Evolutionary conservation across 352 stramenopile species (phyloP), one percentile per base, ranked within the genome.

Genomic region (Pythium volutum): DNA sequence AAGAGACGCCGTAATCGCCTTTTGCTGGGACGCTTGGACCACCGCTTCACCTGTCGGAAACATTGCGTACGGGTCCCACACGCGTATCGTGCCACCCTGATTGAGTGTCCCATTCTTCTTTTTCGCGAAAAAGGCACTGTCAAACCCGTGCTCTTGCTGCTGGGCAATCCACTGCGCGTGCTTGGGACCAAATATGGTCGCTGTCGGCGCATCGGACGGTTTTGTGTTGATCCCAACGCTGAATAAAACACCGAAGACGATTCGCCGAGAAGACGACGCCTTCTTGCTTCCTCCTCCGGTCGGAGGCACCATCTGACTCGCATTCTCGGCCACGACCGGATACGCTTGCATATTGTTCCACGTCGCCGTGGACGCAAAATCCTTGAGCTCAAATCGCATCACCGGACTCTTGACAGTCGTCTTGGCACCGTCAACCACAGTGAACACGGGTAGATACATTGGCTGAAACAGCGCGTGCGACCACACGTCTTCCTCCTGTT

Each of bases 61-160:
- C 31, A 87, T 61, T 4, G 60, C 61, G 41, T 70, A 72, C 0
- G 81, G 81, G 10, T 75, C 55, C 81, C 79, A 91, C 3, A 89
- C 55, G 41, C 39, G 53, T 18, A 69, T 12, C 11, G 53, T 33
- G 50, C 68, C 22, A 55, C 69, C 51, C 64, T 71, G 12, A 2
- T 18, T 33, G 12, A 66, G 56, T 48, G 31, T 69, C 36, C 23
- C 64, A 67, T 66, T 75, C 20, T 49, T 61, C 45, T 55, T 71
- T 31, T 58, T 49, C 16, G 45, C 11, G 42, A 74, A 76, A 9
- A 89, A 59, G 2, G 70, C 68, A 53, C 53, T 48, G 36, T 92
- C 82, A 41, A 80, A 89, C 0, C 77, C 79, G 9, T 75, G 68
- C 1, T 73, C 47, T 16, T 66, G 62, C 8, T 52, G 39, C 42